Evolutionary conservation across 1,139 yeast species (phyloP).

Genomic region (Candida tropicalis): DNA sequence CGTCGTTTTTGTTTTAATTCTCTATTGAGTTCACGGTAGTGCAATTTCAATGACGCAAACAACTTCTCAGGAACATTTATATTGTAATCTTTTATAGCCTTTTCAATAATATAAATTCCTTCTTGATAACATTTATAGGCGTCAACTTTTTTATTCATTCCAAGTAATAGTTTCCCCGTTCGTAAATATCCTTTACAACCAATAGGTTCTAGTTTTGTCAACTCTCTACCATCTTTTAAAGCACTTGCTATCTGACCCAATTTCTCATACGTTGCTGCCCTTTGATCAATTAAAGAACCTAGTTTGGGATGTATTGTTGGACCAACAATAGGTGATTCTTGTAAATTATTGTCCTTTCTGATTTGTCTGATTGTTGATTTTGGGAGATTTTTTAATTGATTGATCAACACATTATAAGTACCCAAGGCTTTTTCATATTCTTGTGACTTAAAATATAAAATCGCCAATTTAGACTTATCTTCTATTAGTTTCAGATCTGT

Average conservation of each 20-base stretch:
- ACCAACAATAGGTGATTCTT: constrained; percentile 32
- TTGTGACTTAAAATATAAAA: constrained; percentile 34
- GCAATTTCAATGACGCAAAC: constrained; percentile 26
- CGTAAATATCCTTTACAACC: constrained; percentile 64
- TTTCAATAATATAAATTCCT: constrained; percentile 41
- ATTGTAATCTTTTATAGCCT: constrained; percentile 25
- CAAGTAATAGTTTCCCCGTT: constrained; percentile 45
- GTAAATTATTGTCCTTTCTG: constrained; percentile 23
- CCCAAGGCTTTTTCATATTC: constrained; percentile 32
- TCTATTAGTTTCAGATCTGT: constrained; percentile 18
- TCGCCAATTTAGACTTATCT: constrained; percentile 35
- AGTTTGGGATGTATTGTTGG: constrained; percentile 25
- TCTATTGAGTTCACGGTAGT: constrained; percentile 27
- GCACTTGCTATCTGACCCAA: constrained; percentile 43
- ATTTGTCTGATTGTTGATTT: constrained; percentile 19
- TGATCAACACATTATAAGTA: constrained; percentile 24
- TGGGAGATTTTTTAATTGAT: constrained; percentile 21
- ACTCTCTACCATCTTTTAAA: constrained; percentile 43
- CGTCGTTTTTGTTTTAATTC: constrained; percentile 22
- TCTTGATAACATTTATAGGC: constrained; percentile 46
- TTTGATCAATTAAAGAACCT: constrained; percentile 40
- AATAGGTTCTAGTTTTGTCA: constrained; percentile 52
- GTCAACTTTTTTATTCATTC: constrained; percentile 31
- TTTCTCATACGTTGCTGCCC: constrained; percentile 65
- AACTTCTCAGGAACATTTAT: constrained; percentile 31